Evolutionary conservation across 2,329 filamentous ascomycete genomes (phyloP).

Genomic region (Colletotrichum phormii): DNA sequence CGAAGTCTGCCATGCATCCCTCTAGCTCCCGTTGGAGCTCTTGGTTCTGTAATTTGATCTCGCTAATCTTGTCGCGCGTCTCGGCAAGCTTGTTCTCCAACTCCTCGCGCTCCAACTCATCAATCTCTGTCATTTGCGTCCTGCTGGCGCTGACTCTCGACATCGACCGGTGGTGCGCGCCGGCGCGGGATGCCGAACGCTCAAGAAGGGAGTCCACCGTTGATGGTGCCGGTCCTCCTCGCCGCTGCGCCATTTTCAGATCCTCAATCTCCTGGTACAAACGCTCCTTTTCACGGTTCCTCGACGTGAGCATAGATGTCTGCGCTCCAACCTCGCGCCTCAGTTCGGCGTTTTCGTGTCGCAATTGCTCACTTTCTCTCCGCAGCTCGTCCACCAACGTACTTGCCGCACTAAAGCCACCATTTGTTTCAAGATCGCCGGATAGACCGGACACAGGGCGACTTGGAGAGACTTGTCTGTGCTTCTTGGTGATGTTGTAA

Average conservation of each 20-base stretch:
- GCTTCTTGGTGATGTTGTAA: slow-evolving; percentile 72
- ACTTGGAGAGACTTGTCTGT: slow-evolving; percentile 59
- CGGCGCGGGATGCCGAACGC: slow-evolving; percentile 88
- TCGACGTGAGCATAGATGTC: slow-evolving; percentile 95
- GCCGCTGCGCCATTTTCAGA: slow-evolving; percentile 86
- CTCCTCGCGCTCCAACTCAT: slow-evolving; percentile 87
- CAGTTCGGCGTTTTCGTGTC: slow-evolving; percentile 92
- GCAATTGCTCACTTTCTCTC: slow-evolving; percentile 77
- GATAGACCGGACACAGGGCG: slow-evolving; percentile 63
- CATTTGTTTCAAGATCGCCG: slow-evolving; percentile 62
- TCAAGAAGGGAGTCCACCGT: slow-evolving; percentile 93
- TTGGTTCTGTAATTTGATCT: slow-evolving; percentile 89
- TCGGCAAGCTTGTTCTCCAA: slow-evolving; percentile 86
- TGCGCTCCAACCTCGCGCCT: slow-evolving; percentile 94
- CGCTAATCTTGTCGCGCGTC: slow-evolving; percentile 86
- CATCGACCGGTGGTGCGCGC: slow-evolving; percentile 74
- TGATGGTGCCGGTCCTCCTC: slow-evolving; percentile 70
- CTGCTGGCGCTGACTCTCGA: slow-evolving; percentile 81
- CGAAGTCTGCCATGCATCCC: slow-evolving; percentile 82
- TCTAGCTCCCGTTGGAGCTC: slow-evolving; percentile 87
- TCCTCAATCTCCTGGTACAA: slow-evolving; percentile 98
- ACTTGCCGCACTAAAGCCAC: slow-evolving; percentile 68
- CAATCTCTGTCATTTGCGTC: slow-evolving; percentile 64
- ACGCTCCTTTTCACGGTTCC: slow-evolving; percentile 93
- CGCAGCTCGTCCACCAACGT: slow-evolving; percentile 82